Evolutionary conservation across 495 filamentous ascomycete species (phyloP), one percentile per base, ranked within the genome.

Genomic region (Penicillium arizonense): DNA sequence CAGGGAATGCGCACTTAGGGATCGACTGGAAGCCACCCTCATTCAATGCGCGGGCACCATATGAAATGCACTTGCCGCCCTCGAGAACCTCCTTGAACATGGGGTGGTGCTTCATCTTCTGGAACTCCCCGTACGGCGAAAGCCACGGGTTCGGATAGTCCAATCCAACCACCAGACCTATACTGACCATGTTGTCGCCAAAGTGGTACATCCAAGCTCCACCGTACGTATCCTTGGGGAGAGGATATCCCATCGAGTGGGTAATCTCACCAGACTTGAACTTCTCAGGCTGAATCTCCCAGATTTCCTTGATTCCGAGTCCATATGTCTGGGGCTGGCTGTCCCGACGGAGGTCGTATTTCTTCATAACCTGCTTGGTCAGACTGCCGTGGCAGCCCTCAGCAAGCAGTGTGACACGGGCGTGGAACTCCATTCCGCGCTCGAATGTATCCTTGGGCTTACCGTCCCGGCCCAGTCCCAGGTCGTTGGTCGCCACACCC

Each of bases 131-230:
- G 65, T 99, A 99, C 0, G 94, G 94, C 0, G 90, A 91, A 14
- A 99, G 80, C 88, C 91, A 99, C 0, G 94, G 95, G 69, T 99
- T 99, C 24, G 87, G 80, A 63, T 97, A 99, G 73, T 99, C 94
- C 28, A 99, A 80, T 23, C 93, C 94, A 26, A 96, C 89, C 14
- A 99, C 94, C 30, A 97, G 79, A 11, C 94, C 94, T 39, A 99
- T 80, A 61, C 88, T 93, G 58, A 97, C 94, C 59, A 97, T 83
- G 70, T 97, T 97, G 57, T 97, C 92, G 18, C 91, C 94, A 65
- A 97, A 98, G 69, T 99, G 94, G 62, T 99, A 99, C 85, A 99
- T 90, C 88, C 88, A 99, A 35, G 88, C 90, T 58, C 94, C 94
- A 57, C 94, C 94, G 56, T 99, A 99, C 4, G 91, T 96, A 67